These are phyloP conservation scores for Aureobasidium sp. DNA, from an alignment of 2,329 filamentous ascomycete genomes.

Conservation along the genomic window DNA sequence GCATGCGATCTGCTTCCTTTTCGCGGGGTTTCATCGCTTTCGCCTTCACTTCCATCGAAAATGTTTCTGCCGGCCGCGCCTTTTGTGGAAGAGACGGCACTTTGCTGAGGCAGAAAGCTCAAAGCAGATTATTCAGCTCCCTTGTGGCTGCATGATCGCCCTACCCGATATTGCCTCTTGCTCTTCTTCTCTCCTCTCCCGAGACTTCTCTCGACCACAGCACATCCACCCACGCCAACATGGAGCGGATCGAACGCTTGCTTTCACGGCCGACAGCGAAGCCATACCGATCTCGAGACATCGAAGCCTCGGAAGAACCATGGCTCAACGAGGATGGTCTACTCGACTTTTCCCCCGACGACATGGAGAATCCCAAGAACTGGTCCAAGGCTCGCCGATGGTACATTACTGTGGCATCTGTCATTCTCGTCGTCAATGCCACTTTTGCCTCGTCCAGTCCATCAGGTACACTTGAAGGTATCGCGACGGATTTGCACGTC, in stretches of 20 bases:
- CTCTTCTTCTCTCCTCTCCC: background rate
- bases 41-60: background rate
- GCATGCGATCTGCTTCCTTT: background rate
- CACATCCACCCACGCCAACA: slow-evolving; percentile 19
- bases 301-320: slow-evolving; percentile 32
- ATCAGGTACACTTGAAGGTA: slow-evolving; percentile 34
- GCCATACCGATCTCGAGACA: slow-evolving; percentile 41
- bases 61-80: background rate
- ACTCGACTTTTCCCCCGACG: slow-evolving; percentile 45
- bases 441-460: slow-evolving; percentile 46
- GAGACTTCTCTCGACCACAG: background rate
- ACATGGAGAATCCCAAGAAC: slow-evolving; percentile 46
- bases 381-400: slow-evolving; percentile 39
- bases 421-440: slow-evolving; percentile 48
- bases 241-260: slow-evolving; percentile 39
- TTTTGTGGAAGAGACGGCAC: background rate
- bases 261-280: slow-evolving; percentile 48
- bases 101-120: background rate
- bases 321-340: slow-evolving; percentile 45
- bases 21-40: slow-evolving; percentile 1
- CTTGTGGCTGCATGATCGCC: background rate
- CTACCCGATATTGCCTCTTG: background rate
- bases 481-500: slow-evolving; percentile 41
- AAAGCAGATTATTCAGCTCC: slow-evolving; percentile 6
- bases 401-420: slow-evolving; percentile 37